Evolutionary conservation across 1,284 basidiomycete species (phyloP), one percentile per base, ranked within the genome.

Genomic region (Apiotrichum mycotoxinovorans): DNA sequence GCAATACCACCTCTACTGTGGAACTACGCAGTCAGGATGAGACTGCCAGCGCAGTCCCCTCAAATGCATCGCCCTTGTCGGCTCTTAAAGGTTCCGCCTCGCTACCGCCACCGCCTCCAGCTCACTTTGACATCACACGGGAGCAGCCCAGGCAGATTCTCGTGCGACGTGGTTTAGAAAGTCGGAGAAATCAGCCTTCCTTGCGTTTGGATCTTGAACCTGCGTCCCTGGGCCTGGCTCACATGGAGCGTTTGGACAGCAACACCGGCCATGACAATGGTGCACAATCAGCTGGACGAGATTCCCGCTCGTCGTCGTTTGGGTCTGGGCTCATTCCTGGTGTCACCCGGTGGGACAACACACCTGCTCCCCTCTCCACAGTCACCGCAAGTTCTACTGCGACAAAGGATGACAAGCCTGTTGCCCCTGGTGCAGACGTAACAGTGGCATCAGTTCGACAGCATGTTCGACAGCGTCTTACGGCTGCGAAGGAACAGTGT

Each of bases 401-500:
- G 5, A 27, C 43, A 9, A 58, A 50, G 27, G 60, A 51, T 22
- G 58, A 52, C 57, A 53, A 51, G 47, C 66, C 69, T 0, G 70
- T 73, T 3, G 68, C 71, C 7, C 69, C 69, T 11, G 71, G 68
- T 20, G 67, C 70, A 0, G 73, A 73, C 4, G 58, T 78, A 34
- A 75, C 73, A 7, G 63, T 73, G 9, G 68, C 89, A 44, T 95
- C 93, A 68, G 93, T 98, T 60, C 83, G 90, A 55, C 85, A 91
- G 58, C 94, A 98, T 79, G 91, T 98, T 68, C 91, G 89, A 47
- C 85, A 92, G 66, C 87, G 95, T 54, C 85, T 98, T 74, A 89
- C 88, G 75, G 87, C 87, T 1, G 93, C 95, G 57, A 98, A 98
- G 80, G 86, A 88, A 54, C 88, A 90, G 65, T 98, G 95, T 80